Base-by-base conservation (phyloP, 1,284 basidiomycete species). In the Microbotryomycetes sp. region DNA sequence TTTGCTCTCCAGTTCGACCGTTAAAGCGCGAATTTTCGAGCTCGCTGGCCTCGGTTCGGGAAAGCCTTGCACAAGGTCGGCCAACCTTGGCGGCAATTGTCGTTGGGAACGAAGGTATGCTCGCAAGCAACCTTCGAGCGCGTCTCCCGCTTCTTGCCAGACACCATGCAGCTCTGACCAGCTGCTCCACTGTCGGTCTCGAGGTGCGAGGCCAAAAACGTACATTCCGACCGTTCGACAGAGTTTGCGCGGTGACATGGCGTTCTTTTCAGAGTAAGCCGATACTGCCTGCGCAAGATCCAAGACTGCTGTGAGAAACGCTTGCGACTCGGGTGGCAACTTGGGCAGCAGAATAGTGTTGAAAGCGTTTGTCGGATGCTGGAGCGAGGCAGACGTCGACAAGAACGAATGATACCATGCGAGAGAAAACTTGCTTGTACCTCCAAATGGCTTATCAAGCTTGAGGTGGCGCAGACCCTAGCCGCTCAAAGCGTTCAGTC, bases 201-300 rank as follows among this genome's bases (percentile, higher is more conserved):
- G 11, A 27, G 59, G 57, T 4, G 52, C 50, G 21, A 58, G 28
- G 18, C 56, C 61, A 24, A 68, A 68, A 18, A 66, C 28, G 53
- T 64, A 66, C 27, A 56, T 5, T 0, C 64, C 67, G 23, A 68
- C 35, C 16, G 29, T 29, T 4, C 60, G 59, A 31, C 57, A 64
- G 18, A 68, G 50, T 6, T 47, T 24, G 0, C 35, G 49, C 6
- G 57, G 41, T 23, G 54, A 24, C 67, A 68, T 68, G 7, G 64
- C 67, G 58, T 68, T 68, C 7, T 27, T 13, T 5, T 61, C 56
- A 0, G 67, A 45, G 41, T 60, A 57, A 3, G 67, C 59, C 2
- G 53, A 45, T 29, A 68, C 54, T 13, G 55, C 31, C 18, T 66
- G 61, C 15, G 64, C 24, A 21, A 60, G 27, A 4, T 13, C 4